phyloP scores from a whole-genome alignment of 2,329 filamentous ascomycete species.

The Neopestalotiopsis rosae region DNA sequence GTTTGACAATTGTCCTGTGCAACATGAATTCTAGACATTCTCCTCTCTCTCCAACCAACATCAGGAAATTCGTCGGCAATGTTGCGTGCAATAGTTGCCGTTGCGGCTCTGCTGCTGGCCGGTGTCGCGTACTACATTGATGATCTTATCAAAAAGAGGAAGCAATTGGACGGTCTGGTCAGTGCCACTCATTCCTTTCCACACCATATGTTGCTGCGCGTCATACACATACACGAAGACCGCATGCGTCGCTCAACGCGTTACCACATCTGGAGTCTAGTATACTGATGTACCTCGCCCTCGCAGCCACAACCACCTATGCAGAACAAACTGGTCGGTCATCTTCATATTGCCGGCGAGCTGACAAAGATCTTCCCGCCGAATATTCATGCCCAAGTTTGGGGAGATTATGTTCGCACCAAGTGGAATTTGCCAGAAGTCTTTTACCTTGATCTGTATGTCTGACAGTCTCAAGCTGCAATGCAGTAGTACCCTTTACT shows the following conservation, averaged over 20 bases:
- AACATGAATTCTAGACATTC: background rate
- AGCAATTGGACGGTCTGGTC: conserved; percentile 6
- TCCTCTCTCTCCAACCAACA: background rate
- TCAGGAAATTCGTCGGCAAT: background rate
- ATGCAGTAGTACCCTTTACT: background rate
- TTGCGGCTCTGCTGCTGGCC: conserved; percentile 46
- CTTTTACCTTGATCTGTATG: conserved; percentile 11
- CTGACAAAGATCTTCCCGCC: conserved; percentile 2
- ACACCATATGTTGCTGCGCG: background rate
- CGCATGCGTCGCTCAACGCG: too few relatives aligned
- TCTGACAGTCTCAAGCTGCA: background rate
- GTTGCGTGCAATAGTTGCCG: conserved; percentile 44
- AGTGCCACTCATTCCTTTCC: background rate
- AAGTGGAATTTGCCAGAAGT: conserved; percentile 12
- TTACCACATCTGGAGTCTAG: background rate
- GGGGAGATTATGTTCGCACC: background rate
- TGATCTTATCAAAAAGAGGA: conserved; percentile 8
- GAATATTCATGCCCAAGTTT: background rate
- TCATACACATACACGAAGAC: background rate
- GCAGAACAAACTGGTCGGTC: conserved; percentile 7
- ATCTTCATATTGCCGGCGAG: conserved; percentile 11
- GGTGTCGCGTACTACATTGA: conserved; percentile 14
- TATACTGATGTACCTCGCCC: background rate
- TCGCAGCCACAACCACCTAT: conserved; percentile 13
- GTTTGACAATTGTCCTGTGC: background rate